A percentile compares a stretch with the other conserved stretches of the same genome.
Evolutionary conservation across 2,329 filamentous ascomycete genomes (phyloP).

Genomic region (Aspergillus sojae): DNA sequence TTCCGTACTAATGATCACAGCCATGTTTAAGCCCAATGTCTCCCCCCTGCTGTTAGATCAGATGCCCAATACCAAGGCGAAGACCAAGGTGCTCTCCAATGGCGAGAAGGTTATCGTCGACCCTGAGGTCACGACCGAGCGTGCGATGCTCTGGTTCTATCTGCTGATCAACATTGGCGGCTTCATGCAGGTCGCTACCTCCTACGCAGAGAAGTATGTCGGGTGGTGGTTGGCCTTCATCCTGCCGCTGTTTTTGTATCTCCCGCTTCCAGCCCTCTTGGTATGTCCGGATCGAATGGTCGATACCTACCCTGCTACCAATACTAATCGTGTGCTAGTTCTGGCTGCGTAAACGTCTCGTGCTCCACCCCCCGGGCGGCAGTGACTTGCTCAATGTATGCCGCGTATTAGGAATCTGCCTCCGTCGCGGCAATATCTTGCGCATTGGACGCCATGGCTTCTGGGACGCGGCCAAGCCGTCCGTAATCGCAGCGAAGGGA

Average conservation of each 20-base stretch:
- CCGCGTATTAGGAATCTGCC: background rate
- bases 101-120: background rate
- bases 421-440: background rate
- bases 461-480: background rate
- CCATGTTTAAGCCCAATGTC: background rate
- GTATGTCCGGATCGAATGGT: background rate
- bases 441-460: background rate
- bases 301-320: background rate
- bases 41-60: background rate
- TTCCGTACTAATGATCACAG: background rate
- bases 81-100: background rate
- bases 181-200: background rate
- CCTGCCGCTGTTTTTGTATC: background rate
- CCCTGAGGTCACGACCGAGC: background rate
- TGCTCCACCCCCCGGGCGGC: background rate
- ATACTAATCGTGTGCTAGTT: background rate
- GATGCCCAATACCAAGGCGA: background rate
- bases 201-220: background rate
- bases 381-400: background rate
- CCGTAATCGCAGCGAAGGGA: background rate
- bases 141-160: background rate
- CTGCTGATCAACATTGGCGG: background rate
- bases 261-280: background rate
- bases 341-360: background rate
- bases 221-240: background rate